These are phyloP conservation scores for Lactarius akahatsu DNA, from an alignment of 768 basidiomycete species.

Conservation along the genomic window DNA sequence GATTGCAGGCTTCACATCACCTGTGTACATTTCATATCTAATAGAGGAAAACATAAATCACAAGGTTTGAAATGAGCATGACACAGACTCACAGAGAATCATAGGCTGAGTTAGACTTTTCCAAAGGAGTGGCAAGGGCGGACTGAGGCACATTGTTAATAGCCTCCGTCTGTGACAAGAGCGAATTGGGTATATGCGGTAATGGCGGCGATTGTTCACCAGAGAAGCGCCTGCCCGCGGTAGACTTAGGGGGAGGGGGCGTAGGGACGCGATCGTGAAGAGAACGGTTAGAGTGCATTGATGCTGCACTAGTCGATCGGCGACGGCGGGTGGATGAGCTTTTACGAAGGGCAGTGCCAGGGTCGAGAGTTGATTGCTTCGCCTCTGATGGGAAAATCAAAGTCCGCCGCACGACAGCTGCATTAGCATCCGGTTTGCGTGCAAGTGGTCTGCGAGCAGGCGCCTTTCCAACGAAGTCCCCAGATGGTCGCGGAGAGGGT, in stretches of 20 bases:
- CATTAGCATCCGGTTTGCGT: conserved; percentile 23
- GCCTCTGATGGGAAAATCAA: conserved; percentile 76
- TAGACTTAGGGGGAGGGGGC: conserved; percentile 73
- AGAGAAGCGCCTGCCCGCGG: conserved; percentile 59
- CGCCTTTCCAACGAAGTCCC: conserved; percentile 22
- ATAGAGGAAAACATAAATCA: conserved; percentile 27
- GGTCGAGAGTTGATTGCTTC: conserved; percentile 54
- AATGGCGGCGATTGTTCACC: conserved; percentile 66
- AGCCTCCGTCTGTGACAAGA: conserved; percentile 42
- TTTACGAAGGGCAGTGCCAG: conserved; percentile 34
- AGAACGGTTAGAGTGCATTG: conserved; percentile 63
- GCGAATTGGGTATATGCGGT: conserved; percentile 57
- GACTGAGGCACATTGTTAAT: conserved; percentile 42
- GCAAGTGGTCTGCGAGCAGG: conserved; percentile 17
- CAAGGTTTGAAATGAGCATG: conserved; percentile 13
- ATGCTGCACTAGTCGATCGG: conserved; percentile 58
- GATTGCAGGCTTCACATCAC: conserved; percentile 48
- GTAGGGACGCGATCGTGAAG: conserved; percentile 81
- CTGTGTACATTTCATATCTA: conserved; percentile 80
- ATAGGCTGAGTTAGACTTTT: conserved; percentile 69
- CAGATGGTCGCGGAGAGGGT: conserved; percentile 7
- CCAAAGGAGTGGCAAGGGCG: conserved; percentile 44
- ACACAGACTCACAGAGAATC: conserved; percentile 67
- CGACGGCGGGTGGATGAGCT: conserved; percentile 49
- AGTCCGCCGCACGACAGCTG: conserved; percentile 68